Base-by-base conservation (phyloP, 208 protist genomes). In the Crithidia fasciculata region DNA sequence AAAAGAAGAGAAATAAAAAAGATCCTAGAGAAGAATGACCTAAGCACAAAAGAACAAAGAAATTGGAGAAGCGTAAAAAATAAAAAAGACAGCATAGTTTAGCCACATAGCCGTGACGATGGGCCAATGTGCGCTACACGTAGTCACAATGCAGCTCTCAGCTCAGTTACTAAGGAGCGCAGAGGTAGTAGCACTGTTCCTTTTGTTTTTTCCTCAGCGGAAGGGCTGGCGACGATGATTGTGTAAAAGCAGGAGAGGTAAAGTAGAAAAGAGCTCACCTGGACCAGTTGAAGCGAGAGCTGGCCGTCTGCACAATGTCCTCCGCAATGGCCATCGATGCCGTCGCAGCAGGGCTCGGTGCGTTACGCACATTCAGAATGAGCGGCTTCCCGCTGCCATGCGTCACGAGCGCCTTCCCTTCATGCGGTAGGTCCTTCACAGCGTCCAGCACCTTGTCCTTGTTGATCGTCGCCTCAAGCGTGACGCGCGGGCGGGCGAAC, bases 331-430 rank as follows among this genome's bases (percentile, higher is more conserved):
- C 84, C 72, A 98, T 82, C 39, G 74, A 90, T 8, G 92, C 79
- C 9, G 95, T 97, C 13, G 94, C 92, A 0, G 92, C 86, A 5
- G 93, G 95, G 55, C 89, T 96, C 2, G 94, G 94, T 19, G 92
- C 91, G 69, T 97, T 98, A 55, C 93, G 84, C n/a, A 98, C 86
- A 71, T 97, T 93, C 4, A 97, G 37, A 64, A 95, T 87, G 53
- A 95, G 78, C 19, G 88, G 88, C 41, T 62, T 71, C 0, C 47
- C 52, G 8, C 61, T 78, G 47, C 72, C 66, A 39, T 61, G 36
- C 39, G 44, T 50, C 10, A 60, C 40, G 39, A 53, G 36, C 18
- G 52, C 55, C 50, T 65, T 49, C 28, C 56, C 44, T 12, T 49
- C 44, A 76, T 74, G 40, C 77, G 70, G 52, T 18, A 52, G 57